phyloP scores from a whole-genome alignment of 1,139 yeast species.

The Sugiyamaella grinbergsii region DNA sequence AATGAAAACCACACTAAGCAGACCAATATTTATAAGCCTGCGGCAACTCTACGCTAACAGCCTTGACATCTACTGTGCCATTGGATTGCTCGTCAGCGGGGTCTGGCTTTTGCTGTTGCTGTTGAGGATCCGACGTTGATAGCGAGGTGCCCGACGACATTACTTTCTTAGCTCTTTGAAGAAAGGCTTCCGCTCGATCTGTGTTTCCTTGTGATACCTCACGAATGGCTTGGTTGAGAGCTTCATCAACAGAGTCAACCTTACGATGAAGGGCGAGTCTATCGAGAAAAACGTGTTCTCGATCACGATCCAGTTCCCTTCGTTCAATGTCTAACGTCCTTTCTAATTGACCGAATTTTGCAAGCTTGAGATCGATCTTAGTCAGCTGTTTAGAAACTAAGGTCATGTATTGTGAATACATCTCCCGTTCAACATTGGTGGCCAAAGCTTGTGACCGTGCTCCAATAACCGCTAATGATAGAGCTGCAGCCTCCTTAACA shows the following conservation, averaged over 20 bases:
- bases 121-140: conserved; percentile 20
- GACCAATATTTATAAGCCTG: conserved; percentile 87
- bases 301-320: conserved; percentile 69
- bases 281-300: conserved; percentile 80
- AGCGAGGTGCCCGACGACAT: conserved; percentile 30
- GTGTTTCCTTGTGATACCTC: conserved; percentile 39
- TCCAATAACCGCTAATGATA: conserved; percentile 54
- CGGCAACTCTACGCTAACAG: conserved; percentile 77
- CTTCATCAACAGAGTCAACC: conserved; percentile 54
- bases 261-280: conserved; percentile 70
- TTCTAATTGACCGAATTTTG: conserved; percentile 71
- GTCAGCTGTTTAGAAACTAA: conserved; percentile 72
- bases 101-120: conserved; percentile 1
- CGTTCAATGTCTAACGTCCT: conserved; percentile 77
- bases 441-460: conserved; percentile 84
- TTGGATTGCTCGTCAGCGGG: conserved; percentile 1
- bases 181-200: conserved; percentile 25
- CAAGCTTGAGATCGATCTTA: conserved; percentile 75
- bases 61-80: conserved; percentile 48
- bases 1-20: conserved; percentile 39
- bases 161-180: conserved; percentile 34
- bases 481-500: conserved; percentile 27
- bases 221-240: conserved; percentile 52
- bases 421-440: conserved; percentile 75
- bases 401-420: conserved; percentile 52